Evolutionary conservation across 352 stramenopile genomes (phyloP).

Genomic region (Phytophthora litchii): DNA sequence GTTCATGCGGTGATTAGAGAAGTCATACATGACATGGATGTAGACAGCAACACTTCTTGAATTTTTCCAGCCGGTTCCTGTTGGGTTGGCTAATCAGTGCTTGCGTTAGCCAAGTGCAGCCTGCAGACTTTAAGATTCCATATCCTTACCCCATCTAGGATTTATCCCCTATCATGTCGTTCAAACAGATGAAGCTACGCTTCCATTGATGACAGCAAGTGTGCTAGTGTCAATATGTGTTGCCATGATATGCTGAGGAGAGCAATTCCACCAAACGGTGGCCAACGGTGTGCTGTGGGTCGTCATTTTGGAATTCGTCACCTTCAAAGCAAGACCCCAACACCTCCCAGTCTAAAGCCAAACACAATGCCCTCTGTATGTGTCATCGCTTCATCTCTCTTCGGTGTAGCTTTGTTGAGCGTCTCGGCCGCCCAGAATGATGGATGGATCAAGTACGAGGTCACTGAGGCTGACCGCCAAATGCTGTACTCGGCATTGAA

Average conservation of each 20-base stretch:
- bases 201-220: neutral
- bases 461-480: neutral
- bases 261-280: too few relatives aligned
- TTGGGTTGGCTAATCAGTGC: neutral
- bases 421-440: neutral
- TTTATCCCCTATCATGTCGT: neutral
- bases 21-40: too few relatives aligned
- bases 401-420: neutral
- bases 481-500: neutral
- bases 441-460: neutral
- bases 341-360: neutral
- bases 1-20: too few relatives aligned
- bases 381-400: neutral
- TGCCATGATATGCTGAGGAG: too few relatives aligned
- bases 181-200: too few relatives aligned
- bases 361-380: neutral
- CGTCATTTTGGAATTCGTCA: neutral
- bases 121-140: neutral
- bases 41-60: too few relatives aligned
- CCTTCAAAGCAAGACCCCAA: neutral
- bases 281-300: neutral
- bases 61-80: too few relatives aligned
- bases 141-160: neutral
- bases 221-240: too few relatives aligned
- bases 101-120: neutral